Base-by-base conservation (phyloP, 495 filamentous ascomycete species). In the Staphylotrichum tortipilum region DNA sequence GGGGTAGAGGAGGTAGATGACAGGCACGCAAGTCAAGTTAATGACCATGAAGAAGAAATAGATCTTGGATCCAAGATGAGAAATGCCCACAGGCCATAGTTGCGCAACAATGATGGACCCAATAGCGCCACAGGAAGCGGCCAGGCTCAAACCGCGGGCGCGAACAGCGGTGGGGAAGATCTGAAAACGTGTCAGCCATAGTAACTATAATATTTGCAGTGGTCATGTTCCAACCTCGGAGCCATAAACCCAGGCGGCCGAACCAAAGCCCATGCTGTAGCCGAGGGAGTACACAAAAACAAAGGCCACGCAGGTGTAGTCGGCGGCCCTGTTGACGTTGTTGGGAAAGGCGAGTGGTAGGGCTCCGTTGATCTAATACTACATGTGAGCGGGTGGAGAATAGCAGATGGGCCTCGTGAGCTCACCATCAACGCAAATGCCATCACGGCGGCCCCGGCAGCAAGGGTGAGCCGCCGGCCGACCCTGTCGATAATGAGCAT, bases 21-120 rank as follows among this genome's bases (percentile, higher is more conserved):
- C 66, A 1, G 74, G 67, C 10, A 77, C 68, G 22, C 73, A 77
- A 12, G 62, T 61, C 14, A 78, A 17, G 56, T 80, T 79, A 19
- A 78, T 65, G 11, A 66, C 60, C 69, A 78, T 78, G 51, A 81
- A 80, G 36, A 80, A 76, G 54, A 80, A 77, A 54, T 80, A 79
- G 3, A 78, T 77, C 31, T 71, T 75, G n/a, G 72, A 72, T 0
- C 76, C 76, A 7, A 79, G 68, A 21, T 63, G 62, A 22, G 69
- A 63, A 36, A 79, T 74, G 4, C 70, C 76, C 2, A 79, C 66
- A 1, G 76, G 76, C 75, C 73, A 77, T 15, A 73, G 62, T 54
- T 77, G 73, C 5, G 72, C 63, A 3, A 72, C 69, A 28, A 75
- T 63, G 36, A 79, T 69, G 18, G 75, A 71, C 0, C 73, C 76